A percentile compares a stretch with the other conserved stretches of the same genome.
Conservation (phyloP, 371 early-diverging fungal species). For the Rhizopus microsporus region DNA sequence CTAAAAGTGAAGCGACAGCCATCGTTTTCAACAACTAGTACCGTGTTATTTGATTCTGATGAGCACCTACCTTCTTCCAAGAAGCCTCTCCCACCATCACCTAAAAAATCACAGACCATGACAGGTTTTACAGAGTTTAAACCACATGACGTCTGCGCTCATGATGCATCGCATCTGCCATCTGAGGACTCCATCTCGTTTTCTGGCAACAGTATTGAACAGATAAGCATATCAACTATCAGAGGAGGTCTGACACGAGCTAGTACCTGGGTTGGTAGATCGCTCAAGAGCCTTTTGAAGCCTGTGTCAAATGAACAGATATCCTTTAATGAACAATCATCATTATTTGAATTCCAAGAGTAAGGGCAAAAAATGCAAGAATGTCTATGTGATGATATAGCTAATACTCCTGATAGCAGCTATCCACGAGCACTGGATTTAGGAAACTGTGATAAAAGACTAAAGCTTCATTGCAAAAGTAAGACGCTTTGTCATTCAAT, state of each 20-base stretch:
- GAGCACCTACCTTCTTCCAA: conserved; percentile 7
- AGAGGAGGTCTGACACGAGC: conserved; percentile 13
- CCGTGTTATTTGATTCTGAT: conserved; percentile 15
- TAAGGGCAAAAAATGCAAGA: too few species aligned
- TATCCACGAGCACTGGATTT: not conserved
- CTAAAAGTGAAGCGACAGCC: not conserved
- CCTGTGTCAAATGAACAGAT: not conserved
- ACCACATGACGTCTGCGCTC: not conserved
- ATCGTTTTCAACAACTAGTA: not conserved
- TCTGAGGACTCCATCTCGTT: conserved; percentile 6
- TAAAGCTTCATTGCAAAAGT: conserved; percentile 16
- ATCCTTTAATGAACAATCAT: not conserved
- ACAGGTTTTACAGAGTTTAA: conserved; percentile 5
- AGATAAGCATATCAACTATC: not conserved
- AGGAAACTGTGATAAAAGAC: not conserved
- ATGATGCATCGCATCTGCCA: conserved; percentile 18
- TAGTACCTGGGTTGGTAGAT: conserved; percentile 20
- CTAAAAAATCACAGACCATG: conserved; percentile 20
- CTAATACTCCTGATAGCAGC: not conserved
- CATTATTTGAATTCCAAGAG: not conserved
- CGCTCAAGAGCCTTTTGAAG: not conserved
- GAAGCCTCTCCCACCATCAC: conserved; percentile 11
- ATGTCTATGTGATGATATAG: not conserved
- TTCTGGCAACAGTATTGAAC: not conserved
- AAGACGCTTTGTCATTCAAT: not conserved